Percentiles rank a stretch among this genome's conserved stretches.
Evolutionary conservation across 1,284 basidiomycete species (phyloP).

Genomic region (Rugosomyces carneus): DNA sequence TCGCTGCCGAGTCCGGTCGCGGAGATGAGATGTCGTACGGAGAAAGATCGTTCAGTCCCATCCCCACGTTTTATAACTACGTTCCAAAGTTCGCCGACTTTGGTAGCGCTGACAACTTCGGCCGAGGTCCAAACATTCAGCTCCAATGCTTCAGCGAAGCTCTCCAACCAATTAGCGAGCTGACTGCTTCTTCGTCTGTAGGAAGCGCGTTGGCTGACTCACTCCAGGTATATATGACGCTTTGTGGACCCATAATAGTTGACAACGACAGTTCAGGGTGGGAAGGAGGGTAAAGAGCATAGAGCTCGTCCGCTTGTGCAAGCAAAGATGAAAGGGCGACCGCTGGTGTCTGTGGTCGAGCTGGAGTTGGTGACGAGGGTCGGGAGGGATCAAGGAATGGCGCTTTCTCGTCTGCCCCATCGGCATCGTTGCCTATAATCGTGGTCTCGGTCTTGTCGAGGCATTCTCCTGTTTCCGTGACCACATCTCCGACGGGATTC

Average conservation of each 20-base stretch:
- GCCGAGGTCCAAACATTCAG: constrained; percentile 63
- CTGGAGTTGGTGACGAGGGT: not conserved
- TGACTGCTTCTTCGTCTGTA: constrained; percentile 51
- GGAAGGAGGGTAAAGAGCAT: constrained; percentile 29
- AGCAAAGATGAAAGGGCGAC: constrained; percentile 32
- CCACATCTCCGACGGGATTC: not conserved
- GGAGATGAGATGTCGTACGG: constrained; percentile 52
- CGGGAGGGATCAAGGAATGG: not conserved
- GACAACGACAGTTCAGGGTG: constrained; percentile 40
- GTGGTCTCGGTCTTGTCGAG: no score
- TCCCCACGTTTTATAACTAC: constrained; percentile 42
- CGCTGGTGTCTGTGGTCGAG: constrained; percentile 3
- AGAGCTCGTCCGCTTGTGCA: constrained; percentile 31
- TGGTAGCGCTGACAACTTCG: constrained; percentile 37
- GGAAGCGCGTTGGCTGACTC: constrained; percentile 35
- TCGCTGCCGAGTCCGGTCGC: constrained; percentile 57
- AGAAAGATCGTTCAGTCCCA: constrained; percentile 41
- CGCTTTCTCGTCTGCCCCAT: not conserved
- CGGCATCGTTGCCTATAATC: no score
- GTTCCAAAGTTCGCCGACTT: constrained; percentile 48
- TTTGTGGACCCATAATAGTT: constrained; percentile 66
- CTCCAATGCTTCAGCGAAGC: constrained; percentile 58
- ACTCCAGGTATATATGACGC: constrained; percentile 55
- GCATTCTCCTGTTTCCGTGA: not conserved
- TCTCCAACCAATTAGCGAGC: constrained; percentile 67